A percentile compares a stretch with the other conserved stretches of the same genome.
These are phyloP conservation scores for Vararia minispora DNA, from an alignment of 768 basidiomycete species.

Conservation along the genomic window DNA sequence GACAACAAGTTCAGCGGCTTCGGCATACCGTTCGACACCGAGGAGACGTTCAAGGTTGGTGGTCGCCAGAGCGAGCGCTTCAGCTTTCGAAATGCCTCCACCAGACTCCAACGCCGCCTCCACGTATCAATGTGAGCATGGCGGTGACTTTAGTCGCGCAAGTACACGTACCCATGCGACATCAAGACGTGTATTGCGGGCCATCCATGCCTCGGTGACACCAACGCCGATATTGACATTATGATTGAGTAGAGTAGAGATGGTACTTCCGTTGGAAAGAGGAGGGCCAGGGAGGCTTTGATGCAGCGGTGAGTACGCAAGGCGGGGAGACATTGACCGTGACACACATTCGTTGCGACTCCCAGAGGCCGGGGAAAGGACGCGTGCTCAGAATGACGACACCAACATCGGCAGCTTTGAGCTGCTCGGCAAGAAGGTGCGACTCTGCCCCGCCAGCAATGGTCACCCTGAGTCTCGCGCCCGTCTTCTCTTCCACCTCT, in stretches of 20 bases:
- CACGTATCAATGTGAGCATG: neutral
- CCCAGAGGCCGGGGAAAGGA: conserved; percentile 28
- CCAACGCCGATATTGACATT: conserved; percentile 59
- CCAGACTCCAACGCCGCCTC: conserved; percentile 30
- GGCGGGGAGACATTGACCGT: neutral
- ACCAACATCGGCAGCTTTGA: conserved; percentile 26
- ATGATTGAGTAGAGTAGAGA: conserved; percentile 41
- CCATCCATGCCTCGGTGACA: conserved; percentile 22
- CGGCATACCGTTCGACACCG: conserved; percentile 16
- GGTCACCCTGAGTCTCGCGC: conserved; percentile 39
- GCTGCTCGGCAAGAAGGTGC: conserved; percentile 56
- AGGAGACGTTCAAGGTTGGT: conserved; percentile 33
- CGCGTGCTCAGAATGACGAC: conserved; percentile 25
- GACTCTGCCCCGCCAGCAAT: conserved; percentile 60
- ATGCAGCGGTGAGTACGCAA: neutral
- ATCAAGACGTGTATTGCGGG: conserved; percentile 26
- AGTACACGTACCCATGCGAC: conserved; percentile 25
- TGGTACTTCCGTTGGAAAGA: conserved; percentile 40
- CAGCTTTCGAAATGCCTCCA: conserved; percentile 24
- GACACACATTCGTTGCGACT: conserved; percentile 20
- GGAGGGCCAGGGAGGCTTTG: conserved; percentile 60
- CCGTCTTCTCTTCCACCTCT: conserved; percentile 40
- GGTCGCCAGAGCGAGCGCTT: conserved; percentile 27
- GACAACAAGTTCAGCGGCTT: conserved; percentile 20
- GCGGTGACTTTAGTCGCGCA: neutral